A percentile compares a stretch with the other conserved stretches of the same genome.
phyloP scores from a whole-genome alignment of 352 stramenopile species.

The Pythium sukuiense region DNA sequence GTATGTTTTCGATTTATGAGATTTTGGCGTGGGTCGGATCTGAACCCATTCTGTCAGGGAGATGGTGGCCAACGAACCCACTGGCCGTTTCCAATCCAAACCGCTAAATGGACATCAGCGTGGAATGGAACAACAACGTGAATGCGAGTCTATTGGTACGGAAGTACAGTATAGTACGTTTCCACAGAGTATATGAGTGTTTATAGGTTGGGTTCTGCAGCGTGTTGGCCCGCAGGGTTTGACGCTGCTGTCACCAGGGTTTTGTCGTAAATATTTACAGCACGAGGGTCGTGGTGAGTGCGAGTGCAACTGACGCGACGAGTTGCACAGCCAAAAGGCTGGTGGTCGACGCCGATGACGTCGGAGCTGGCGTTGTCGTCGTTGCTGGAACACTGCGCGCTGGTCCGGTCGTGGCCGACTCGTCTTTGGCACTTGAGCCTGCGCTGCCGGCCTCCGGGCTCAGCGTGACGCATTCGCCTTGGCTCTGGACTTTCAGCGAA shows the following conservation, averaged over 20 bases:
- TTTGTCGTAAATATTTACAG: conserved; percentile 1
- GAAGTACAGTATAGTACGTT: too few relatives aligned
- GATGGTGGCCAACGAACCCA: too few relatives aligned
- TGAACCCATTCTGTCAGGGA: not conserved
- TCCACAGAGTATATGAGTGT: too few relatives aligned
- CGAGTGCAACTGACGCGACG: not conserved
- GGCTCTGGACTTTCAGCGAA: conserved; percentile 14
- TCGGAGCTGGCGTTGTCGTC: conserved; percentile 5
- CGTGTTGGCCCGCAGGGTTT: too few relatives aligned
- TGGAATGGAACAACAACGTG: too few relatives aligned
- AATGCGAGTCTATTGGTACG: too few relatives aligned
- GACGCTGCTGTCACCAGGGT: not conserved
- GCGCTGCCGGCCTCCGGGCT: conserved; percentile 4
- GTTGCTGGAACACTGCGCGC: not conserved
- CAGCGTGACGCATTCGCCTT: conserved; percentile 10
- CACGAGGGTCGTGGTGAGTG: conserved; percentile 1
- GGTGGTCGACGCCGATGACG: not conserved
- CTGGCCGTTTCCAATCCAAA: too few relatives aligned
- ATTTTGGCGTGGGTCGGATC: not conserved
- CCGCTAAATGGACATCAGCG: too few relatives aligned
- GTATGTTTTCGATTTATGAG: not conserved
- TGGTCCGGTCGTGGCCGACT: not conserved
- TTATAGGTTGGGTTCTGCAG: too few relatives aligned
- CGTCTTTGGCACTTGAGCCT: not conserved
- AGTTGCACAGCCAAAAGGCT: not conserved